phyloP scores from a whole-genome alignment of 2,329 filamentous ascomycete genomes.

The Hirsutella minnesotensis region DNA sequence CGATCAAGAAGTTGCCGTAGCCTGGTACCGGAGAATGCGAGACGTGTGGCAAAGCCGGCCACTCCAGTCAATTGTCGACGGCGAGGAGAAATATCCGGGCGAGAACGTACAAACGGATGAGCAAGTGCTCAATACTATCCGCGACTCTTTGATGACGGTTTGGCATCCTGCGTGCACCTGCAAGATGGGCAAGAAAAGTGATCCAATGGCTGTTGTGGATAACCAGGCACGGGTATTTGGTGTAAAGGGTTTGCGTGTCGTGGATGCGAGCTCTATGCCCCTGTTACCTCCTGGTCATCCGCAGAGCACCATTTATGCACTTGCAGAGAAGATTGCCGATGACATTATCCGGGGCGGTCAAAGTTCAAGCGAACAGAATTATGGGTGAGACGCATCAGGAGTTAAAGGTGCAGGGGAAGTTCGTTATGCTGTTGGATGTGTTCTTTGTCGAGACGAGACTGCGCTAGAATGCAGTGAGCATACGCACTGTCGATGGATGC shows the following conservation, averaged over 20 bases:
- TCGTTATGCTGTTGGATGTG: no score
- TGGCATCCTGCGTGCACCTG: slow-evolving; percentile 37
- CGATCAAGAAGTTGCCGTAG: slow-evolving; percentile 31
- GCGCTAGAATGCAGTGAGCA: no score
- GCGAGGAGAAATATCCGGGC: not conserved
- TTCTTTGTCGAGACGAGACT: no score
- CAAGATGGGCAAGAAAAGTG: slow-evolving; percentile 37
- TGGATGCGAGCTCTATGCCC: not conserved
- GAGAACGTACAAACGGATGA: slow-evolving; percentile 5
- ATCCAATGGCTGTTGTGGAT: slow-evolving; percentile 12
- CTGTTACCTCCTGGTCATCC: not conserved
- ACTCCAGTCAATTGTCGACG: not conserved
- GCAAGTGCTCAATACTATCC: slow-evolving; percentile 10
- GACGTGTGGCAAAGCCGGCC: slow-evolving; percentile 10
- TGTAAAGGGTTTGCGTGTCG: not conserved
- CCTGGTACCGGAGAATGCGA: slow-evolving; percentile 28
- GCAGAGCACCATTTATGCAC: slow-evolving; percentile 2
- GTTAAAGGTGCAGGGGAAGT: no score
- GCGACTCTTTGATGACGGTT: slow-evolving; percentile 36
- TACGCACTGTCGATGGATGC: no score
- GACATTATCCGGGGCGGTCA: not conserved
- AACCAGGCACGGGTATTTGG: not conserved
- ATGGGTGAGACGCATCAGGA: no score
- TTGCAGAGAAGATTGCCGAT: slow-evolving; percentile 1
- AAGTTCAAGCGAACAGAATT: not conserved